Percentiles rank a stretch among this genome's conserved stretches.
Conservation (phyloP, 2,329 filamentous ascomycete genomes). For the Verticillium longisporum region DNA sequence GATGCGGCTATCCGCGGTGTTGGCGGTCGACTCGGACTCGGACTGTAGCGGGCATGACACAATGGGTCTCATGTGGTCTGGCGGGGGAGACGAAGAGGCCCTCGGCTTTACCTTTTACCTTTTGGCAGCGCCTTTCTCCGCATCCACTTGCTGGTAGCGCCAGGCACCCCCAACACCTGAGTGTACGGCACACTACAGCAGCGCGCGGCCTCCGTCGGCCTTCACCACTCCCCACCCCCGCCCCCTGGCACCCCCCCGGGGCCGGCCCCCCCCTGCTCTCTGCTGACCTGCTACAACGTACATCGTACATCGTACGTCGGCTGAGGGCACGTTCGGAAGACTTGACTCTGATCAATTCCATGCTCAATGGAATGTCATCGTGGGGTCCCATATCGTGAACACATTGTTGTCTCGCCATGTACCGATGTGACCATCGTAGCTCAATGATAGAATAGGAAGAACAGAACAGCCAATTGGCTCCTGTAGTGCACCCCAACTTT, state of each 20-base stretch:
- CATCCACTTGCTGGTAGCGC: neutral
- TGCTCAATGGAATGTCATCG: neutral
- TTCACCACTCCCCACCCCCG: neutral
- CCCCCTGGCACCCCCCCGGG: neutral
- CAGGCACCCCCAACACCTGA: too few relatives aligned
- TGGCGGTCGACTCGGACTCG: neutral
- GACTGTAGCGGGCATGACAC: too few relatives aligned
- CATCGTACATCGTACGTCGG: neutral
- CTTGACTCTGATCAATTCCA: neutral
- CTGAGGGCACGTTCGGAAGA: neutral
- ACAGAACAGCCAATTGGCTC: neutral
- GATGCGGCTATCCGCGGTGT: slow-evolving; percentile 14
- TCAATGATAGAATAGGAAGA: neutral
- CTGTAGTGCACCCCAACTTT: neutral
- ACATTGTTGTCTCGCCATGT: too few relatives aligned
- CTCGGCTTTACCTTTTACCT: neutral
- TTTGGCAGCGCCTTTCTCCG: neutral
- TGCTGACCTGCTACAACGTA: neutral
- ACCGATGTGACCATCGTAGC: too few relatives aligned
- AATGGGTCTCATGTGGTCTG: too few relatives aligned
- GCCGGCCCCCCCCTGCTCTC: neutral
- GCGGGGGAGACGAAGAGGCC: neutral
- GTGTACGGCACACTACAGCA: neutral
- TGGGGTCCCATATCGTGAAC: too few relatives aligned
- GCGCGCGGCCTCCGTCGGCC: neutral